A percentile compares a stretch with the other conserved stretches of the same genome.
Conservation (phyloP, 768 basidiomycete species). For the Sarcodon sp. region DNA sequence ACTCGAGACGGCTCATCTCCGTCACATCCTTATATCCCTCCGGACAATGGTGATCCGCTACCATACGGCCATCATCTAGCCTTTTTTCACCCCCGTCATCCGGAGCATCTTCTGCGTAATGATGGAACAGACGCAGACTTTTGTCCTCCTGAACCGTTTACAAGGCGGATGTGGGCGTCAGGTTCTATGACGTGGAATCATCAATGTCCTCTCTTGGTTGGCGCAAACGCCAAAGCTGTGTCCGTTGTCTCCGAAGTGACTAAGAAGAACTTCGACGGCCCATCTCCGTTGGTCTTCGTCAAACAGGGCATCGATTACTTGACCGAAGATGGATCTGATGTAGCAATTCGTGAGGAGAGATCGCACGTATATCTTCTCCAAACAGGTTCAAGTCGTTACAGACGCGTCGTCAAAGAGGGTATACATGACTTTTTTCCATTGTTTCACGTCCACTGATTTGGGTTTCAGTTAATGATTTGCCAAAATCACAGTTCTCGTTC, state of each 20-base stretch:
- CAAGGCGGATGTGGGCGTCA: constrained; percentile 74
- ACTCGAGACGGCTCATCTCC: constrained; percentile 46
- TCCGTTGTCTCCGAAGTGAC: constrained; percentile 36
- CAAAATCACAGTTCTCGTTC: constrained; percentile 46
- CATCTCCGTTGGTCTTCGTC: constrained; percentile 63
- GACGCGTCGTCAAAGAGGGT: constrained; percentile 31
- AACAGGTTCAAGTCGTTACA: background rate
- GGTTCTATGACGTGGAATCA: constrained; percentile 53
- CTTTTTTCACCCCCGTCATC: constrained; percentile 59
- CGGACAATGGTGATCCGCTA: constrained; percentile 27
- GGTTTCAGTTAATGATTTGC: constrained; percentile 35
- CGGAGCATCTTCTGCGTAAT: constrained; percentile 40
- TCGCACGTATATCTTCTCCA: constrained; percentile 51
- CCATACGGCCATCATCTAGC: constrained; percentile 58
- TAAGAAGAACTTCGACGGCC: constrained; percentile 54
- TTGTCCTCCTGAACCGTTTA: constrained; percentile 61
- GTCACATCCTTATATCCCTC: constrained; percentile 21
- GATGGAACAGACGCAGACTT: constrained; percentile 68
- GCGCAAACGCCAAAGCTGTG: constrained; percentile 33
- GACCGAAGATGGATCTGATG: constrained; percentile 26
- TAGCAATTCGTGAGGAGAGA: constrained; percentile 49
- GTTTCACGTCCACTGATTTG: background rate
- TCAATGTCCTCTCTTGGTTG: constrained; percentile 33
- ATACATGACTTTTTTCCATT: constrained; percentile 1
- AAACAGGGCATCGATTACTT: constrained; percentile 47